Conservation (phyloP, 257 asterid species). For the Eustoma russellianum region DNA sequence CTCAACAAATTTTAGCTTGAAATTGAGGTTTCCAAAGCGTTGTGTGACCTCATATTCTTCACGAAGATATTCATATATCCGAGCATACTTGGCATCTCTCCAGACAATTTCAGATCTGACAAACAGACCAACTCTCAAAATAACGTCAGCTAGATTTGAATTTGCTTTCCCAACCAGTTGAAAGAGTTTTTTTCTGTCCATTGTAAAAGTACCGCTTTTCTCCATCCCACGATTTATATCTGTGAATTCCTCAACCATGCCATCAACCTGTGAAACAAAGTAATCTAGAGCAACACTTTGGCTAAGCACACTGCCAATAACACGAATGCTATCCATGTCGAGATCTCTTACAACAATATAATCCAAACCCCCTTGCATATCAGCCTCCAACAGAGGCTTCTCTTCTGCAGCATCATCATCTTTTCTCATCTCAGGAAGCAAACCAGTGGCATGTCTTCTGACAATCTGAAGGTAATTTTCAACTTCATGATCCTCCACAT, state of each 20-base stretch:
- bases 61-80: conserved; percentile 80
- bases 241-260: conserved; percentile 91
- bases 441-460: conserved; percentile 70
- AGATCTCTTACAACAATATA: conserved; percentile 64
- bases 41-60: conserved; percentile 96
- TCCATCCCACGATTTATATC: conserved; percentile 90
- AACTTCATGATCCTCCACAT: conserved; percentile 78
- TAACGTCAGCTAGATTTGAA: conserved; percentile 91
- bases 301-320: conserved; percentile 86
- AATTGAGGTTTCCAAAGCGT: conserved; percentile 90
- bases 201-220: conserved; percentile 87
- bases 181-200: conserved; percentile 81
- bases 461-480: conserved; percentile 64
- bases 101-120: conserved; percentile 98
- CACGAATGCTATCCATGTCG: conserved; percentile 84
- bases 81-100: conserved; percentile 96
- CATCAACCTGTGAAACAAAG: conserved; percentile 99
- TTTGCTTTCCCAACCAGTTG: conserved; percentile 99
- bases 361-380: conserved; percentile 94
- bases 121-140: conserved; percentile 80
- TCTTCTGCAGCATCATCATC: conserved; percentile 92
- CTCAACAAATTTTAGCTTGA: conserved; percentile 90
- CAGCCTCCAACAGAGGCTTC: conserved; percentile 76
- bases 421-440: conserved; percentile 82
- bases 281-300: conserved; percentile 95